Percentiles rank a stretch among this genome's conserved stretches.
These are phyloP conservation scores for Colletotrichum falcatum DNA, from an alignment of 2,329 filamentous ascomycete genomes.

Conservation along the genomic window DNA sequence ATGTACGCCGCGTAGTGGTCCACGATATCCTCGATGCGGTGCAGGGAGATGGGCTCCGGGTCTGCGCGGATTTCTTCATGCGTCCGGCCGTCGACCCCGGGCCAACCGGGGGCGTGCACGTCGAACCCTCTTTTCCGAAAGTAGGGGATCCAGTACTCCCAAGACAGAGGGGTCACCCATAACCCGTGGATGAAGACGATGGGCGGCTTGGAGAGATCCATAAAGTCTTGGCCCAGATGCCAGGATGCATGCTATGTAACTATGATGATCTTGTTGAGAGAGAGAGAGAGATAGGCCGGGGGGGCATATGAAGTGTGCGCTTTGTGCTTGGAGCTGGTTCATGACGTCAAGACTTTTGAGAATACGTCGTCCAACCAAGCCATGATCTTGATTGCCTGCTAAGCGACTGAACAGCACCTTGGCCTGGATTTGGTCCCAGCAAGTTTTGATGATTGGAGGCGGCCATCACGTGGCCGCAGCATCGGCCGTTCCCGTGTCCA, in stretches of 20 bases:
- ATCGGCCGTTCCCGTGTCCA: background rate
- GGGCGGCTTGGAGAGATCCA: slow-evolving; percentile 33
- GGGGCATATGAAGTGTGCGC: background rate
- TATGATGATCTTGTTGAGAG: background rate
- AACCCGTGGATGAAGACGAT: slow-evolving; percentile 44
- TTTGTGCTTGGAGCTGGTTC: background rate
- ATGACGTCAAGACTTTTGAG: slow-evolving; percentile 23
- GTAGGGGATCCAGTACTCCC: slow-evolving; percentile 43
- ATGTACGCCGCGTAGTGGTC: slow-evolving; percentile 43
- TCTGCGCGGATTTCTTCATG: slow-evolving; percentile 42
- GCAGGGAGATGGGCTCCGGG: slow-evolving; percentile 39
- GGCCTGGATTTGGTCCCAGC: background rate
- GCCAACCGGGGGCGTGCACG: slow-evolving; percentile 44
- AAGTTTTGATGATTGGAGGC: background rate
- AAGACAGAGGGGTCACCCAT: slow-evolving; percentile 45
- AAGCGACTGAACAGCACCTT: background rate
- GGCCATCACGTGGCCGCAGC: background rate
- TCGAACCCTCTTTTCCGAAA: slow-evolving; percentile 41
- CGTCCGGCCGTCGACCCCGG: slow-evolving; percentile 43
- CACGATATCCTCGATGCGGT: slow-evolving; percentile 42
- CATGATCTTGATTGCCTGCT: background rate
- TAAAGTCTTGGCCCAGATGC: slow-evolving; percentile 1
- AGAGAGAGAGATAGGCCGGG: background rate
- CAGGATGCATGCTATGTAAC: background rate
- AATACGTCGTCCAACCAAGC: background rate